Conservation (phyloP, 2,329 filamentous ascomycete species). For the Alternaria incomplexa region DNA sequence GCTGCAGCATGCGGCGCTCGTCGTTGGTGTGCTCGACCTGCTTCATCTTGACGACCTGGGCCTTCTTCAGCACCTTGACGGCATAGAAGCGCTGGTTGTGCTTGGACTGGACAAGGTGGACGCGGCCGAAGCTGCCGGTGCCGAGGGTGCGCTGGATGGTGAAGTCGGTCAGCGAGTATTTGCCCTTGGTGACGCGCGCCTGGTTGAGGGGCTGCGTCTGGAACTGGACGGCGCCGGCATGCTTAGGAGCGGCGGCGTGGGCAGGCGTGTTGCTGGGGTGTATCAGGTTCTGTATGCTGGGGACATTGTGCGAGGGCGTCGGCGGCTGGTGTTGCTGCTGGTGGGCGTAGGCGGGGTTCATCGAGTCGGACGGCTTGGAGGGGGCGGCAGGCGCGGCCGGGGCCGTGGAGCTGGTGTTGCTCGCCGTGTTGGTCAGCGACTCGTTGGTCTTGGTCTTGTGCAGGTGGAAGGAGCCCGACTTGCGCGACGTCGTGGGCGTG, state of each 20-base stretch:
- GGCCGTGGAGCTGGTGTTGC: constrained; percentile 12
- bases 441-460: constrained; percentile 41
- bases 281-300: constrained; percentile 84
- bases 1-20: constrained; percentile 91
- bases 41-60: constrained; percentile 99
- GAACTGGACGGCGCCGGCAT: constrained; percentile 46
- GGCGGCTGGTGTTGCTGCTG: constrained; percentile 14
- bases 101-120: constrained; percentile 95
- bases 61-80: constrained; percentile 98
- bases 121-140: constrained; percentile 94
- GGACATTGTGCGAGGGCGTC: constrained; percentile 67
- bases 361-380: constrained; percentile 49
- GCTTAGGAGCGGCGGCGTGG: constrained; percentile 35
- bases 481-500: constrained; percentile 43
- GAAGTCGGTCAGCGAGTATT: constrained; percentile 94
- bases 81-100: constrained; percentile 99
- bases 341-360: constrained; percentile 46
- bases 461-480: constrained; percentile 38
- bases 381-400: constrained; percentile 22
- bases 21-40: constrained; percentile 99
- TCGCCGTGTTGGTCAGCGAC: constrained; percentile 21
- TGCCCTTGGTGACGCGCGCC: constrained; percentile 83
- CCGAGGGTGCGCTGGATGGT: constrained; percentile 88
- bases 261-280: constrained; percentile 59
- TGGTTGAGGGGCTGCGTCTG: constrained; percentile 47